phyloP scores from a whole-genome alignment of 2,329 filamentous ascomycete genomes.

The Mycosphaerella arachidis region DNA sequence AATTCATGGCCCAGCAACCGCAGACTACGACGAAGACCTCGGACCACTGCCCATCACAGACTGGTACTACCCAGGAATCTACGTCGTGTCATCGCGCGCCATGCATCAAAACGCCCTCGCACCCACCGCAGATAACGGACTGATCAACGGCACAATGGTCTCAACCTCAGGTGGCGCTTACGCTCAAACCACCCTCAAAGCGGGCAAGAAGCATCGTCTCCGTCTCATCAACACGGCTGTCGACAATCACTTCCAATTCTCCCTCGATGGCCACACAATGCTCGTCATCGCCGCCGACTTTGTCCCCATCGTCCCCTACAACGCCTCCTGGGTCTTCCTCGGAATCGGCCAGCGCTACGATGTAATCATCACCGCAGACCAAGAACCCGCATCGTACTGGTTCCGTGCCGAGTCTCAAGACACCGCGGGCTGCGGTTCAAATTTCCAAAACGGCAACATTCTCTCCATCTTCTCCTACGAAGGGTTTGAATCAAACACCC shows the following conservation, averaged over 20 bases:
- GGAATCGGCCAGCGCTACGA: slow-evolving; percentile 41
- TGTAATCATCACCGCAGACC: slow-evolving; percentile 38
- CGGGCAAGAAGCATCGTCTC: slow-evolving; percentile 41
- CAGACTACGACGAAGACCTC: slow-evolving; percentile 60
- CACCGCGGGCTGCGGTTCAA: slow-evolving; percentile 30
- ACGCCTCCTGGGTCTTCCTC: slow-evolving; percentile 29
- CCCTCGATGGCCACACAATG: slow-evolving; percentile 33
- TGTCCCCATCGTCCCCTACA: slow-evolving; percentile 34
- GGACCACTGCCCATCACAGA: slow-evolving; percentile 58
- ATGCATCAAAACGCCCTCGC: slow-evolving; percentile 32
- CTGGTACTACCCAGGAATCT: slow-evolving; percentile 44
- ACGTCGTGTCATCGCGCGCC: slow-evolving; percentile 27
- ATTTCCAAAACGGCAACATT: slow-evolving; percentile 31
- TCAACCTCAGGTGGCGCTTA: slow-evolving; percentile 31
- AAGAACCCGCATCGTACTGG: slow-evolving; percentile 33
- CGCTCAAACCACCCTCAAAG: slow-evolving; percentile 30
- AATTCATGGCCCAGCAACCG: slow-evolving; percentile 56
- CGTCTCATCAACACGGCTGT: slow-evolving; percentile 45
- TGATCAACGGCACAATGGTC: slow-evolving; percentile 40
- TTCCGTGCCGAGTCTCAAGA: slow-evolving; percentile 33
- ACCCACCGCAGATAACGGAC: slow-evolving; percentile 48
- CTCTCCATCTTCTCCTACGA: slow-evolving; percentile 39
- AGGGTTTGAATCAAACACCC: slow-evolving; percentile 28
- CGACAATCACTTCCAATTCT: slow-evolving; percentile 42
- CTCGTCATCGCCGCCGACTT: slow-evolving; percentile 37